Evolutionary conservation across 345 rosid species (phyloP).

Genomic region (Aquilaria sinensis): DNA sequence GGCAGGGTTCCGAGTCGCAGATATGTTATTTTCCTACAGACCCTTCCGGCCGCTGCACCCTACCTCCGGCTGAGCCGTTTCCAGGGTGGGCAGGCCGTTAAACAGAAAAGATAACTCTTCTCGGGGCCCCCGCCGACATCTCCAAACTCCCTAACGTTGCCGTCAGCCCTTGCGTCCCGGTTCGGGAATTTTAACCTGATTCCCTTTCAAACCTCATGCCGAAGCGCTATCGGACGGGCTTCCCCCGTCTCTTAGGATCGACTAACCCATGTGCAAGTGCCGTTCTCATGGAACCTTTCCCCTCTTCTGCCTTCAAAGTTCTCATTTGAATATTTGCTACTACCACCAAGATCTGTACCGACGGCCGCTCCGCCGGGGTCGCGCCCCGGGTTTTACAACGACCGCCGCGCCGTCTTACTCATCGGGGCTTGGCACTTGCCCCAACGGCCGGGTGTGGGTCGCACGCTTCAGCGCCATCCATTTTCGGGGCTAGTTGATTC

Average conservation of each 20-base stretch:
- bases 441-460: not conserved
- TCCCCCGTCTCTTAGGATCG: too few species aligned
- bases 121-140: not conserved
- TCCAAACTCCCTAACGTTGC: not conserved
- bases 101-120: not conserved
- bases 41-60: not conserved
- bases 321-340: not conserved
- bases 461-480: too few species aligned
- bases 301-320: not conserved
- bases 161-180: too few species aligned
- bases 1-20: too few species aligned
- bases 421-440: not conserved
- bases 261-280: too few species aligned
- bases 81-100: constrained; percentile 7
- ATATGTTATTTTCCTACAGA: too few species aligned
- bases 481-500: too few species aligned
- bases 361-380: not conserved
- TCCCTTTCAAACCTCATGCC: too few species aligned
- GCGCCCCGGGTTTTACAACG: too few species aligned
- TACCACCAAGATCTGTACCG: constrained; percentile 1
- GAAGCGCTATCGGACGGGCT: too few species aligned
- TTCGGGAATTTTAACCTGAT: too few species aligned
- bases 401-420: not conserved
- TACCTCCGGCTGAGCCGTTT: constrained; percentile 3
- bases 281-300: not conserved